A percentile compares a stretch with the other conserved stretches of the same genome.
phyloP scores from a whole-genome alignment of 805 yeast species.

The Metschnikowia aberdeeniae region DNA sequence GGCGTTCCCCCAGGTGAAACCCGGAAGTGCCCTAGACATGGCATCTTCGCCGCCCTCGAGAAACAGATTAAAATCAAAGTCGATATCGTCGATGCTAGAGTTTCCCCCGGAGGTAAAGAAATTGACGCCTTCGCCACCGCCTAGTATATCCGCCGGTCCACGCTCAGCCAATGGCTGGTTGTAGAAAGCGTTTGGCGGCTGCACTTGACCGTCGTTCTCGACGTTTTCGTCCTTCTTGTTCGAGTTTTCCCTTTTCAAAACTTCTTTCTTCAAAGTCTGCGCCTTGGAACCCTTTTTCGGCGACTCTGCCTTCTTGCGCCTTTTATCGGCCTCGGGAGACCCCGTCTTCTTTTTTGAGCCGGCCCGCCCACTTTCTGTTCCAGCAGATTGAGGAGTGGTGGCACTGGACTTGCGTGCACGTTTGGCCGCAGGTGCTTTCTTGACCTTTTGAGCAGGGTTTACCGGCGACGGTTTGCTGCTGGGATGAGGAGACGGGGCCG shows the following conservation, averaged over 20 bases:
- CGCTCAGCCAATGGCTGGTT: conserved; percentile 28
- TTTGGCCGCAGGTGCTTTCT: conserved; percentile 30
- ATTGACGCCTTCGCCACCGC: conserved; percentile 17
- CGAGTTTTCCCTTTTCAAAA: conserved; percentile 13
- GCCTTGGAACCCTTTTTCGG: conserved; percentile 27
- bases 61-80: conserved; percentile 41
- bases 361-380: conserved; percentile 11
- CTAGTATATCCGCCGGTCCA: conserved; percentile 34
- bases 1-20: conserved; percentile 38
- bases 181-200: conserved; percentile 23
- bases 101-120: conserved; percentile 22
- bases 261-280: conserved; percentile 19
- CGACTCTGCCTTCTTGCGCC: conserved; percentile 31
- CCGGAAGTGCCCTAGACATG: conserved; percentile 32
- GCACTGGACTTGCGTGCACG: conserved; percentile 33
- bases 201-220: conserved; percentile 13
- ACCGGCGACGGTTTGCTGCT: conserved; percentile 35
- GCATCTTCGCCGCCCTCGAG: conserved; percentile 31
- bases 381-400: conserved; percentile 16
- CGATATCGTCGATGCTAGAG: conserved; percentile 39
- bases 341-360: conserved; percentile 1
- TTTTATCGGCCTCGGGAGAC: conserved; percentile 30
- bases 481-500: conserved; percentile 34
- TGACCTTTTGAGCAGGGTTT: conserved; percentile 21
- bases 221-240: conserved; percentile 13